These are phyloP conservation scores for Calonectria pseudoreteaudii DNA, from an alignment of 2,329 filamentous ascomycete genomes.

Conservation along the genomic window DNA sequence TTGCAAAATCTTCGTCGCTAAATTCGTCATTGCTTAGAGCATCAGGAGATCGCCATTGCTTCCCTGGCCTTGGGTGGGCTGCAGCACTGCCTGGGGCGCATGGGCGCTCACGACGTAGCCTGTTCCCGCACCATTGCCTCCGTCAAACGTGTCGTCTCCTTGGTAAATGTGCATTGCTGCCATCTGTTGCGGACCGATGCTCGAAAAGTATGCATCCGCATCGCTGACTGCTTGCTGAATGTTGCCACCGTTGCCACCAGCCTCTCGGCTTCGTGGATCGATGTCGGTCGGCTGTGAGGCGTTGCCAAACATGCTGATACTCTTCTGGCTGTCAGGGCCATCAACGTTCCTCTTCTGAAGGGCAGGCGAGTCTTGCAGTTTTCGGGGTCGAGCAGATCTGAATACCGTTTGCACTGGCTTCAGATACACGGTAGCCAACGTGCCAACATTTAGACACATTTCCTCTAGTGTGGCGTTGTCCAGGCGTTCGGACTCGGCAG, in stretches of 20 bases:
- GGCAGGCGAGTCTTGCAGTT: constrained; percentile 84
- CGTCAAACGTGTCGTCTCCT: constrained; percentile 72
- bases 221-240: constrained; percentile 81
- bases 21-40: constrained; percentile 57
- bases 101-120: constrained; percentile 86
- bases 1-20: constrained; percentile 34
- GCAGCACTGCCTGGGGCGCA: constrained; percentile 79
- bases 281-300: constrained; percentile 65
- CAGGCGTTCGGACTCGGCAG: constrained; percentile 93
- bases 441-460: constrained; percentile 96
- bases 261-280: constrained; percentile 54
- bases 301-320: constrained; percentile 67
- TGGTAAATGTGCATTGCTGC: constrained; percentile 75
- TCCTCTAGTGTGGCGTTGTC: constrained; percentile 93
- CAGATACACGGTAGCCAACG: constrained; percentile 94
- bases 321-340: constrained; percentile 68
- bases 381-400: constrained; percentile 84
- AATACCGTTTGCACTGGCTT: constrained; percentile 99
- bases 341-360: constrained; percentile 79
- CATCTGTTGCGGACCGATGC: constrained; percentile 80
- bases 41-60: constrained; percentile 79
- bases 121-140: constrained; percentile 63
- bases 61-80: constrained; percentile 72
- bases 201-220: constrained; percentile 90
- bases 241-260: constrained; percentile 53